phyloP scores from a whole-genome alignment of 192 early-diverging fungal species.

The Coemansia sp. region DNA sequence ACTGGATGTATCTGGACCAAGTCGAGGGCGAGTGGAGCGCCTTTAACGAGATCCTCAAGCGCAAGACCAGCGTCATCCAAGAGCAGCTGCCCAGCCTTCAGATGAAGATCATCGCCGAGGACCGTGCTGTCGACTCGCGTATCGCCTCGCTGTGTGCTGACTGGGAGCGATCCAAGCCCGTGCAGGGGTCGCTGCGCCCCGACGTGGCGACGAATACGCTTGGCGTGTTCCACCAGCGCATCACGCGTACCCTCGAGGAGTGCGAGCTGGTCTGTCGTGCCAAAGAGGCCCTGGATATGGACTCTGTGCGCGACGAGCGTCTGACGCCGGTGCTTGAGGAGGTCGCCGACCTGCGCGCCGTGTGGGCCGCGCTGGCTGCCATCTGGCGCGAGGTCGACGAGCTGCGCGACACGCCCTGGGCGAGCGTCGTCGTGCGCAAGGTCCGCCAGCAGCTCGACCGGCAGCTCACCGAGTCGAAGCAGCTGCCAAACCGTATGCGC shows the following conservation, averaged over 20 bases:
- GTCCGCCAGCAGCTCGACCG: conserved; percentile 83
- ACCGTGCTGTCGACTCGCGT: conserved; percentile 81
- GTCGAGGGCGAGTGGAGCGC: conserved; percentile 97
- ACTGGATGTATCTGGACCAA: conserved; percentile 95
- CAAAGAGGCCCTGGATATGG: conserved; percentile 92
- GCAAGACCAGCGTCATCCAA: conserved; percentile 90
- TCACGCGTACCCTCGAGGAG: conserved; percentile 80
- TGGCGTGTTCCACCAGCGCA: conserved; percentile 78
- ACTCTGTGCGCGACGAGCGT: conserved; percentile 64
- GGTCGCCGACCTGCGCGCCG: conserved; percentile 84
- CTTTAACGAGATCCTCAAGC: conserved; percentile 88
- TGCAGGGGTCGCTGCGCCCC: conserved; percentile 89
- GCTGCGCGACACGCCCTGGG: conserved; percentile 87
- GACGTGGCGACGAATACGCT: conserved; percentile 81
- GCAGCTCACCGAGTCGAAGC: conserved; percentile 78
- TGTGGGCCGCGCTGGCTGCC: conserved; percentile 81
- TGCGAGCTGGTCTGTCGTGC: conserved; percentile 85
- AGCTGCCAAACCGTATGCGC: conserved; percentile 95
- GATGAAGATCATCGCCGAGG: conserved; percentile 93
- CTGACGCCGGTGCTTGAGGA: conserved; percentile 90
- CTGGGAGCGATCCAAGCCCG: conserved; percentile 95
- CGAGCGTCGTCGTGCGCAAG: conserved; percentile 84
- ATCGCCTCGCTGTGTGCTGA: conserved; percentile 79
- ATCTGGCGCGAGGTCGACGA: conserved; percentile 85
- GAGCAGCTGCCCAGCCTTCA: conserved; percentile 93